A percentile compares a stretch with the other conserved stretches of the same genome.
These are phyloP conservation scores for Fomitopsis schrenkii DNA, from an alignment of 1,284 basidiomycete species.

Conservation along the genomic window DNA sequence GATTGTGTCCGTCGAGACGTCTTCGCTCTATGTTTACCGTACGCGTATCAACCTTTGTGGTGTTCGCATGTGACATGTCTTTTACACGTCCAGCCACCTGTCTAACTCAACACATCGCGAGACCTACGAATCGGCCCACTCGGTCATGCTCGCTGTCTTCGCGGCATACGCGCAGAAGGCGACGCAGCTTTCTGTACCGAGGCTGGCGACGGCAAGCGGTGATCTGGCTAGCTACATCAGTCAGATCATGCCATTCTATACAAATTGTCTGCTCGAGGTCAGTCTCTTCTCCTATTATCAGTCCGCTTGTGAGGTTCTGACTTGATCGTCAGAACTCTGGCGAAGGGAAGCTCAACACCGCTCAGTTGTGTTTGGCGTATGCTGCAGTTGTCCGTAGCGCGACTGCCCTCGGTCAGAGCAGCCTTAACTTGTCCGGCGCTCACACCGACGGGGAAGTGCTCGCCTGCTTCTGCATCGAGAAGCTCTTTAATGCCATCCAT, in stretches of 20 bases:
- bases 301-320: neutral
- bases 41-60: constrained; percentile 24
- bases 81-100: constrained; percentile 41
- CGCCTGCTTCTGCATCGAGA: constrained; percentile 58
- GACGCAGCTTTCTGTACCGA: constrained; percentile 14
- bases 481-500: constrained; percentile 42
- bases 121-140: constrained; percentile 72
- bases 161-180: constrained; percentile 48
- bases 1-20: constrained; percentile 45
- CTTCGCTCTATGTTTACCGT: constrained; percentile 59
- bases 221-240: constrained; percentile 34
- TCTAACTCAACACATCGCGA: constrained; percentile 55
- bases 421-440: neutral
- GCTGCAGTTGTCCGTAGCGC: constrained; percentile 60
- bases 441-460: constrained; percentile 31
- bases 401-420: constrained; percentile 24
- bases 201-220: constrained; percentile 4
- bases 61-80: neutral
- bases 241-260: constrained; percentile 65
- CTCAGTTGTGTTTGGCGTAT: constrained; percentile 64
- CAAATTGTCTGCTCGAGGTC: constrained; percentile 61
- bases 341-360: constrained; percentile 49
- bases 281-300: constrained; percentile 10
- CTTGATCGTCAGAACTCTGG: constrained; percentile 52
- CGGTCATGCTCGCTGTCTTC: constrained; percentile 66